Evolutionary conservation across 2,329 filamentous ascomycete species (phyloP).

Genomic region (Diaporthe sp.): DNA sequence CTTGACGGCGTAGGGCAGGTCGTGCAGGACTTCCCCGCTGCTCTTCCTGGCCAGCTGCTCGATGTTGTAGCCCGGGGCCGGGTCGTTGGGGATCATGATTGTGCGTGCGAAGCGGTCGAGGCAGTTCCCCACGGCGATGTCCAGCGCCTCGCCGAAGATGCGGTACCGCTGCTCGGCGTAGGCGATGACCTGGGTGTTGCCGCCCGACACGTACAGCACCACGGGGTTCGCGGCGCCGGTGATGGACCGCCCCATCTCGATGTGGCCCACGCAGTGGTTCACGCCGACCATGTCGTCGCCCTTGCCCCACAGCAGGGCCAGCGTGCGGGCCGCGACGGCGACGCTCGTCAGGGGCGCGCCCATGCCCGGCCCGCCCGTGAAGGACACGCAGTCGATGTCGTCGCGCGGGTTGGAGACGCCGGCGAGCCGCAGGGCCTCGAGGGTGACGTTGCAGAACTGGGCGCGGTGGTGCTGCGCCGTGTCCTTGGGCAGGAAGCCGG

Average conservation of each 20-base stretch:
- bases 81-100: conserved; percentile 92
- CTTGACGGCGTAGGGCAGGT: conserved; percentile 96
- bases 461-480: conserved; percentile 91
- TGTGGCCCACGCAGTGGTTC: conserved; percentile 98
- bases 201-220: conserved; percentile 91
- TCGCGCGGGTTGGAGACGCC: conserved; percentile 61
- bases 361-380: conserved; percentile 96
- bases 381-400: conserved; percentile 93
- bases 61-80: conserved; percentile 97
- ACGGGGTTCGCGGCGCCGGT: conserved; percentile 93
- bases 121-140: conserved; percentile 98
- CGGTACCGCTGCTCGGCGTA: conserved; percentile 89
- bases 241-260: conserved; percentile 97
- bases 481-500: conserved; percentile 96
- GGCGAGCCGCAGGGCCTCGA: conserved; percentile 81
- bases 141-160: conserved; percentile 97
- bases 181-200: conserved; percentile 60
- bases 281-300: conserved; percentile 79
- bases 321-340: conserved; percentile 85
- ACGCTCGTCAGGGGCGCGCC: conserved; percentile 91
- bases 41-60: conserved; percentile 85
- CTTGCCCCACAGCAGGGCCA: conserved; percentile 87
- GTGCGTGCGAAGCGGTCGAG: conserved; percentile 96
- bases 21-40: conserved; percentile 78
- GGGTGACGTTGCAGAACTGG: conserved; percentile 87